phyloP scores from a whole-genome alignment of 2,329 filamentous ascomycete species.

The Clarireedia homoeocarpa region DNA sequence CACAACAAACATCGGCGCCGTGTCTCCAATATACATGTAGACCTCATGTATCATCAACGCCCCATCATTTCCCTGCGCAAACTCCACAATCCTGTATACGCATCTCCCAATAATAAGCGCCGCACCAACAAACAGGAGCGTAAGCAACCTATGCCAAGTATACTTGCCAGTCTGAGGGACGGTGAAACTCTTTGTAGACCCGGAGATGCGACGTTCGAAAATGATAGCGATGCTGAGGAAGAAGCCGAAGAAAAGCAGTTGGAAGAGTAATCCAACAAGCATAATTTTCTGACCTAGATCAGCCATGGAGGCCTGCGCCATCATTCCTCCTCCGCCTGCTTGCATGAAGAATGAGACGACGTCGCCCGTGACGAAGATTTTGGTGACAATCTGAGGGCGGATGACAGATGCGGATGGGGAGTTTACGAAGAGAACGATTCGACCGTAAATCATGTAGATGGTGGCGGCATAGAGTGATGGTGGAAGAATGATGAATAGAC shows the following conservation, averaged over 20 bases:
- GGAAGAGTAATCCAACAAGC: slow-evolving; percentile 39
- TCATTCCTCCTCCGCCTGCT: slow-evolving; percentile 25
- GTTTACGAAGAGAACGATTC: slow-evolving; percentile 21
- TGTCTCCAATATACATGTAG: slow-evolving; percentile 40
- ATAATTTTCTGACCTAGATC: slow-evolving; percentile 29
- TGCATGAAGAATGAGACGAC: slow-evolving; percentile 46
- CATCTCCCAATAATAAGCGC: slow-evolving; percentile 40
- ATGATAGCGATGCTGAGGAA: slow-evolving; percentile 31
- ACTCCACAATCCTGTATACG: slow-evolving; percentile 42
- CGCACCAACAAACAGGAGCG: slow-evolving; percentile 34
- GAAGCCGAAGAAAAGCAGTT: slow-evolving; percentile 41
- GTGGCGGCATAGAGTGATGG: slow-evolving; percentile 28
- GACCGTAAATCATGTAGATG: slow-evolving; percentile 28
- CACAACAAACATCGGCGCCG: slow-evolving; percentile 34
- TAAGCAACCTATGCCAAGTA: slow-evolving; percentile 31
- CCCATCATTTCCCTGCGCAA: slow-evolving; percentile 36
- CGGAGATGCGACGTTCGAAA: slow-evolving; percentile 8
- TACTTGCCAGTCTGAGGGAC: slow-evolving; percentile 1
- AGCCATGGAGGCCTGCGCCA: slow-evolving; percentile 2
- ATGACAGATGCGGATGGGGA: slow-evolving; percentile 30
- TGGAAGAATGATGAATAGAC: slow-evolving; percentile 25
- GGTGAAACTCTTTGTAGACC: too few species aligned
- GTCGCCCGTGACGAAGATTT: slow-evolving; percentile 48
- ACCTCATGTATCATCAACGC: slow-evolving; percentile 37
- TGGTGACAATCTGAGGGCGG: slow-evolving; percentile 39